Conservation (phyloP, 805 yeast genomes). For the Wickerhamomyces chambardii region DNA sequence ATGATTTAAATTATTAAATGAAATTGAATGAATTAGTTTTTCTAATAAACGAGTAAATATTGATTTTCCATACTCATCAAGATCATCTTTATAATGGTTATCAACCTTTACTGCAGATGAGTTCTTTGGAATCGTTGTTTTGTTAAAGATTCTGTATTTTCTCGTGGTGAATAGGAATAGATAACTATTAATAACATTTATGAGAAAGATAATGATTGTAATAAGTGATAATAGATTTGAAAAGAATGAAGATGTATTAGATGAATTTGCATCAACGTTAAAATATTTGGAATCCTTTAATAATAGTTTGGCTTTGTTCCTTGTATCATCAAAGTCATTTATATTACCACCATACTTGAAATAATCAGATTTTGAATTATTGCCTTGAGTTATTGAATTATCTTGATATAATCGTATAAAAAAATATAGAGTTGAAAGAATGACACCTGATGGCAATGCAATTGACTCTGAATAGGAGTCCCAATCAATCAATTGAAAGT, state of each 20-base stretch:
- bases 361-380: constrained; percentile 3
- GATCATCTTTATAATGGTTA: too few relatives aligned
- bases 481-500: constrained; percentile 18
- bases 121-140: constrained; percentile 6
- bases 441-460: constrained; percentile 16
- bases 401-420: constrained; percentile 16
- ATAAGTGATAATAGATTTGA: constrained; percentile 2
- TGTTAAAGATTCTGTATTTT: constrained; percentile 16
- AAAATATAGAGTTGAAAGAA: constrained; percentile 14
- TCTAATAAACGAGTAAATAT: too few relatives aligned
- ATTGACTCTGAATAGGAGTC: constrained; percentile 14
- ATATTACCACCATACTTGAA: constrained; percentile 3
- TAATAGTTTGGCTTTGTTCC: background rate
- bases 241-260: constrained; percentile 1
- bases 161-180: constrained; percentile 14
- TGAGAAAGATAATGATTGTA: constrained; percentile 7
- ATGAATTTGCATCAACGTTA: background rate
- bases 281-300: constrained; percentile 14
- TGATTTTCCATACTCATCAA: too few relatives aligned
- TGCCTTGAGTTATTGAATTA: constrained; percentile 3
- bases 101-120: constrained; percentile 12
- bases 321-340: background rate
- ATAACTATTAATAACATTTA: constrained; percentile 12
- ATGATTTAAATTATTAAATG: constrained; percentile 1
- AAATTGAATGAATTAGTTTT: background rate